Evolutionary conservation across 148 eudicot species (phyloP).

Genomic region (Cornus kousa): DNA sequence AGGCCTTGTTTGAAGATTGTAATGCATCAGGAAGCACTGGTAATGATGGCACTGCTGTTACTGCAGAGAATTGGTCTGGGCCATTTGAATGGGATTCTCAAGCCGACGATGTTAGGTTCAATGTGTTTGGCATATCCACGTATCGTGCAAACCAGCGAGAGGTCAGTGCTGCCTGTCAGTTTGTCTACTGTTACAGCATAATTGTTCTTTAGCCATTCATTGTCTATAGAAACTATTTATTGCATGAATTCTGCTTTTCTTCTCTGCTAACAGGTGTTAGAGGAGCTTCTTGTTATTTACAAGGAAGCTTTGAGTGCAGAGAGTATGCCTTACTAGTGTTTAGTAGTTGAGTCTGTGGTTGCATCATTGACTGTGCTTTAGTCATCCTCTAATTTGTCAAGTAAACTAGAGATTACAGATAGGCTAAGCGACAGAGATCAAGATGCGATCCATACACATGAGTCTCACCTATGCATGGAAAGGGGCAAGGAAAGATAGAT

Average conservation of each 20-base stretch:
- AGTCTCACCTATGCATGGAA: too few species aligned
- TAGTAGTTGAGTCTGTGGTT: background rate
- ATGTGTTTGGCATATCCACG: slow-evolving; percentile 77
- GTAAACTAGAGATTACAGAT: background rate
- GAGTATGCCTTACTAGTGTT: background rate
- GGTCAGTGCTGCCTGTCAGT: slow-evolving; percentile 41
- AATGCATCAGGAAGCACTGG: slow-evolving; percentile 48
- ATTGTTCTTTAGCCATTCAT: background rate
- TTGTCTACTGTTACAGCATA: slow-evolving; percentile 1
- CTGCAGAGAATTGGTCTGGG: slow-evolving; percentile 74
- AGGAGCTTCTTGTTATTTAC: background rate
- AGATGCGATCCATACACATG: too few species aligned
- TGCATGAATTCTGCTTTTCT: background rate
- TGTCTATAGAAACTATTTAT: background rate
- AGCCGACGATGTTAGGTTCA: slow-evolving; percentile 78
- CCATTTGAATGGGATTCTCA: slow-evolving; percentile 84
- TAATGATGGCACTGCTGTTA: slow-evolving; percentile 41
- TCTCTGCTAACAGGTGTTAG: background rate
- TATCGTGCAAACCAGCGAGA: slow-evolving; percentile 98
- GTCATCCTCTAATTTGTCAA: background rate
- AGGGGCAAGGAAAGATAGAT: too few species aligned
- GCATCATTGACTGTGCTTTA: background rate
- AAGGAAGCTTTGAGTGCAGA: background rate
- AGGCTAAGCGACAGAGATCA: background rate
- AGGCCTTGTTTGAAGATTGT: slow-evolving; percentile 57